Base-by-base conservation (phyloP, 2,329 filamentous ascomycete species). In the Anisogramma anomala region DNA sequence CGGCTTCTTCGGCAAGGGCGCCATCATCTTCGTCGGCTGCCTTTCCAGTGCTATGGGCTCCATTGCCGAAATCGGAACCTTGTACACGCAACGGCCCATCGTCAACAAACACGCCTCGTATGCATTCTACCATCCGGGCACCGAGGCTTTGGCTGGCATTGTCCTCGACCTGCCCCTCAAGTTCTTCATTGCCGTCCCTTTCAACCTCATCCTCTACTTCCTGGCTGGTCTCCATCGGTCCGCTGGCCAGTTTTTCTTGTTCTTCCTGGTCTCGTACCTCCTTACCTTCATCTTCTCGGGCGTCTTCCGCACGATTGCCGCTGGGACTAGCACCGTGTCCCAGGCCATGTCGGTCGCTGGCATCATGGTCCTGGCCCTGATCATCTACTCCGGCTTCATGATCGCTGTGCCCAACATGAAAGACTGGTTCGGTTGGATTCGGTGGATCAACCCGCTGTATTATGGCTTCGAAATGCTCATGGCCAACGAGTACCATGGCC, bases 391-490 rank as follows among this genome's bases (percentile, higher is more conserved):
- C 0, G 77, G 74, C 43, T 79, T 80, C 52, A 60, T 65, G 20
- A 66, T 74, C 25, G 53, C 61, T 0, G 55, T 62, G 2, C 61
- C 63, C 0, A 50, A 81, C 52, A 86, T 82, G 80, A 69, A 77
- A 17, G 72, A 71, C 0, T 89, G 82, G 81, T 79, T 82, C 36
- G 64, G 74, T 20, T 88, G 84, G 84, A 80, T 88, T 39, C 73
- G 78, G 20, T 86, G 79, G 61, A 67, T 87, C 86, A 82, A 74
- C 37, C 71, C 71, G 0, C 54, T 75, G 2, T 65, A 59, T 20
- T 76, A 72, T 49, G 64, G 64, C 1, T 75, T 67, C 37, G 71
- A 74, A 50, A 58, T 61, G 3, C 51, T 74, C 22, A 51, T 63
- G 35, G 50, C 54, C 0, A 62, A 62, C 41, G 57, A 63, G 38